A percentile compares a stretch with the other conserved stretches of the same genome.
These are phyloP conservation scores for Pouteria glomerata DNA, from an alignment of 148 eudicot species.

Conservation along the genomic window DNA sequence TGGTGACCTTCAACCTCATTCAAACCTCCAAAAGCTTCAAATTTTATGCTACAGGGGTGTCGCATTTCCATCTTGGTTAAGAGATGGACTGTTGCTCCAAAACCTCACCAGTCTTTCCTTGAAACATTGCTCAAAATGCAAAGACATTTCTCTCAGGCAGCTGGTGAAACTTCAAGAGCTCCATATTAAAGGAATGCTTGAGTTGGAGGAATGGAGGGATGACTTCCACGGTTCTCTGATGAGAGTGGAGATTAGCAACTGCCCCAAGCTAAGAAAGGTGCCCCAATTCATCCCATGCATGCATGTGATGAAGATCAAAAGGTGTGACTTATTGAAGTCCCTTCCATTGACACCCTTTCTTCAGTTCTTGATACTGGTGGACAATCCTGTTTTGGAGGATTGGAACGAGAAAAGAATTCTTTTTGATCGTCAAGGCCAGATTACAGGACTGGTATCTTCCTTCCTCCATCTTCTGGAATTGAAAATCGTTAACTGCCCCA, in stretches of 20 bases:
- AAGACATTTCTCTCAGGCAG: constrained; percentile 22
- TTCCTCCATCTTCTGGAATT: constrained; percentile 2
- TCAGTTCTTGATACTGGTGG: constrained; percentile 5
- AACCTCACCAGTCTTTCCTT: constrained; percentile 12
- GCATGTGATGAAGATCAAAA: constrained; percentile 22
- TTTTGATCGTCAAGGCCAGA: not conserved
- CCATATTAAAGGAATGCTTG: constrained; percentile 24
- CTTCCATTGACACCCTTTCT: constrained; percentile 17
- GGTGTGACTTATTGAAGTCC: constrained; percentile 20
- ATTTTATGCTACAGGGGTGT: constrained; percentile 22
- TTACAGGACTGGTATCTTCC: not conserved
- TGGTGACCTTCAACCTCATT: constrained; percentile 25
- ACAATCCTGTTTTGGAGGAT: constrained; percentile 15
- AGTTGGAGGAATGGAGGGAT: constrained; percentile 22
- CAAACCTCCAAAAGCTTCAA: constrained; percentile 16
- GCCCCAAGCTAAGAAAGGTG: constrained; percentile 22
- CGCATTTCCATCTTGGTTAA: constrained; percentile 18
- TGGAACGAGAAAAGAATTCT: not conserved
- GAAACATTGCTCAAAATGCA: constrained; percentile 17
- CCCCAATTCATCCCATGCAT: constrained; percentile 15
- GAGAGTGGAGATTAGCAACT: constrained; percentile 13
- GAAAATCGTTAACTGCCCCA: constrained; percentile 17
- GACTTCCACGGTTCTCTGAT: constrained; percentile 1
- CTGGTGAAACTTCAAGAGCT: constrained; percentile 16
- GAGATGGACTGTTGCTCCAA: constrained; percentile 11